Evolutionary conservation across 2,329 filamentous ascomycete genomes (phyloP), one percentile per base, ranked within the genome.

Genomic region (Claviceps arundinis): DNA sequence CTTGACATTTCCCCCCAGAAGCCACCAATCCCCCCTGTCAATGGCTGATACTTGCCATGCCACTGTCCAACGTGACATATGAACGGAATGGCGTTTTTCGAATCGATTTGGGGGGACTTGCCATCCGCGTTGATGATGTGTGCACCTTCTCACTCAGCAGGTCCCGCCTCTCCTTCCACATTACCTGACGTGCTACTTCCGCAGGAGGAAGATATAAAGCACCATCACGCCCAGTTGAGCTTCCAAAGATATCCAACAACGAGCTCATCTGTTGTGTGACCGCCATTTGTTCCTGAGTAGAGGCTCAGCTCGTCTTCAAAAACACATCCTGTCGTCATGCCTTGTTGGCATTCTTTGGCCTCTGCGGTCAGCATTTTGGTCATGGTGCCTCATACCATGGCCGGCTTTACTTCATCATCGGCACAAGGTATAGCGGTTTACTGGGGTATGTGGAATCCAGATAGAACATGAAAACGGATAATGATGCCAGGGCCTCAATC

Each of bases 371-470:
- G 58, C 56, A 34, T 58, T 37, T 54, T 65, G 17, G 57, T 57
- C 49, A 47, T 56, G 17, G 54, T 64, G 17, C 65, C 69, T 5
- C 54, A 60, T 2, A 65, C 58, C 17, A 56, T 65, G 37, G 72
- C 70, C 19, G 71, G 68, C 13, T 75, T 79, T 57, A 66, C 73
- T 55, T 55, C 75, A 4, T 61, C 60, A n/a, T 70, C 73, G 1
- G 59, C 61, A 2, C 70, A 64, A 48, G 85, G 84, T 58, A 61
- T 86, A 51, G 81, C 76, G 26, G 71, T 85, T 1, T 87, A 87
- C 64, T 87, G 82, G 82, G 83, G 81, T 69, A 65, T 59, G 65
- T 51, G 14, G 5, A 24, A 3, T 13, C 5, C 5, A 19, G 19
- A 1, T 42, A 3, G 8, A 4, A 19, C 3, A 8, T 9, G 22